phyloP scores from a whole-genome alignment of 352 stramenopile species.

The Pythium vanterpoolii region DNA sequence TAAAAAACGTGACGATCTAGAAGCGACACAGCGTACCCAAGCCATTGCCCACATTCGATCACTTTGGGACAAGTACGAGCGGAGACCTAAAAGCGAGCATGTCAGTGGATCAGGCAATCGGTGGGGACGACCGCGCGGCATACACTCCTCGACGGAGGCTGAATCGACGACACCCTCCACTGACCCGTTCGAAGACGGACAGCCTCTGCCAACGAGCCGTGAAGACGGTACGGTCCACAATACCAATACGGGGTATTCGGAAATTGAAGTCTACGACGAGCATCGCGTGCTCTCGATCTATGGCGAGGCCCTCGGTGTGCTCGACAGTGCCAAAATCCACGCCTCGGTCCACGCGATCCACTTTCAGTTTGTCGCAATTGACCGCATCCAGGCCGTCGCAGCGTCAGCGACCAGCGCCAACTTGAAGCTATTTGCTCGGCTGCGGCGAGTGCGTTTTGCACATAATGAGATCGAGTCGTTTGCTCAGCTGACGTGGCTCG shows the following conservation, averaged over 20 bases:
- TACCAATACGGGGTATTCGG: conserved; percentile 60
- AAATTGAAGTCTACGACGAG: conserved; percentile 71
- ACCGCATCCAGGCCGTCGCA: conserved; percentile 35
- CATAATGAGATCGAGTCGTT: conserved; percentile 66
- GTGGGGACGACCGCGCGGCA: conserved; percentile 1
- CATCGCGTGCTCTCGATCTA: conserved; percentile 66
- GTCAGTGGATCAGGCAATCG: background rate
- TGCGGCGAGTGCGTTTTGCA: conserved; percentile 58
- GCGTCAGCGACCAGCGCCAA: conserved; percentile 32
- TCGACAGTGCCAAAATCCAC: conserved; percentile 56
- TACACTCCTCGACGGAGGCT: too few relatives aligned
- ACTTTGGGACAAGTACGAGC: conserved; percentile 38
- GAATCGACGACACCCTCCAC: too few relatives aligned
- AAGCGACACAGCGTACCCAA: conserved; percentile 42
- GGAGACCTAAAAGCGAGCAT: background rate
- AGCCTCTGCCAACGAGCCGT: conserved; percentile 36
- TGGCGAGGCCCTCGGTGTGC: conserved; percentile 56
- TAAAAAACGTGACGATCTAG: conserved; percentile 46
- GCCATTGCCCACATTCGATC: conserved; percentile 42
- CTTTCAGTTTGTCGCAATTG: conserved; percentile 58
- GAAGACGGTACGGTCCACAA: conserved; percentile 49
- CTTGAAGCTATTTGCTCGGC: conserved; percentile 54
- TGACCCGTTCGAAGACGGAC: conserved; percentile 38
- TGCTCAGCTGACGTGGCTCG: conserved; percentile 62
- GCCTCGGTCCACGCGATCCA: conserved; percentile 54